A percentile compares a stretch with the other conserved stretches of the same genome.
Conservation (phyloP, 1,284 basidiomycete genomes). For the Apiotrichum gamsii region DNA sequence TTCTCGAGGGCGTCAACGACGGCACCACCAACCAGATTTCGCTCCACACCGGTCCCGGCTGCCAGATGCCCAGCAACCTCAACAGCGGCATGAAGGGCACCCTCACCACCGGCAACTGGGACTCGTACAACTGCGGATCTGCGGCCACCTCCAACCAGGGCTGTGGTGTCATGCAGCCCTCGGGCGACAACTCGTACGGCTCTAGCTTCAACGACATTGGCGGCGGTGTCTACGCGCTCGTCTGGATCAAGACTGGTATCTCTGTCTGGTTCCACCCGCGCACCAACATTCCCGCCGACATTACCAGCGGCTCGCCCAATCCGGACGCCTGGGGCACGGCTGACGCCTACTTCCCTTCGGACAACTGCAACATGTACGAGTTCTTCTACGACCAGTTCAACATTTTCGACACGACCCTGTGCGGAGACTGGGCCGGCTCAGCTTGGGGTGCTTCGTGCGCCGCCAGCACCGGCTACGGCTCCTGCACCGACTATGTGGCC, state of each 20-base stretch:
- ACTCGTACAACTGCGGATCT: constrained; percentile 43
- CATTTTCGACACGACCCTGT: constrained; percentile 42
- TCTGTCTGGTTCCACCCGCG: constrained; percentile 75
- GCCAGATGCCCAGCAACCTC: constrained; percentile 52
- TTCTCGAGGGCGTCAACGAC: constrained; percentile 51
- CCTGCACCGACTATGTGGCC: constrained; percentile 68
- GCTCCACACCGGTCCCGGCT: constrained; percentile 46
- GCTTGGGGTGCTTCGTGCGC: constrained; percentile 64
- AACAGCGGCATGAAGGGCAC: constrained; percentile 54
- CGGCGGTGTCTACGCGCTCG: constrained; percentile 53
- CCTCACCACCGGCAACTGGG: constrained; percentile 49
- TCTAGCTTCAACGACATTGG: constrained; percentile 43
- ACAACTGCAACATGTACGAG: constrained; percentile 61
- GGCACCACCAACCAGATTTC: constrained; percentile 48
- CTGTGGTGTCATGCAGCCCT: constrained; percentile 42
- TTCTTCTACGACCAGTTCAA: constrained; percentile 74
- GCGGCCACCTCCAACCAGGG: constrained; percentile 47
- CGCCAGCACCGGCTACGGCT: constrained; percentile 67
- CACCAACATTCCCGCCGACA: constrained; percentile 64
- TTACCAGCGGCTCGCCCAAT: constrained; percentile 59
- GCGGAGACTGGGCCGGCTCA: constrained; percentile 78
- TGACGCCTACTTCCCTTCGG: constrained; percentile 65
- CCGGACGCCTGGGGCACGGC: constrained; percentile 69
- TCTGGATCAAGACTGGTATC: constrained; percentile 67
- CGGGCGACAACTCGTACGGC: constrained; percentile 40